A percentile compares a stretch with the other conserved stretches of the same genome.
phyloP scores from a whole-genome alignment of 129 eudicot species.

The Artemisia tridentata region DNA sequence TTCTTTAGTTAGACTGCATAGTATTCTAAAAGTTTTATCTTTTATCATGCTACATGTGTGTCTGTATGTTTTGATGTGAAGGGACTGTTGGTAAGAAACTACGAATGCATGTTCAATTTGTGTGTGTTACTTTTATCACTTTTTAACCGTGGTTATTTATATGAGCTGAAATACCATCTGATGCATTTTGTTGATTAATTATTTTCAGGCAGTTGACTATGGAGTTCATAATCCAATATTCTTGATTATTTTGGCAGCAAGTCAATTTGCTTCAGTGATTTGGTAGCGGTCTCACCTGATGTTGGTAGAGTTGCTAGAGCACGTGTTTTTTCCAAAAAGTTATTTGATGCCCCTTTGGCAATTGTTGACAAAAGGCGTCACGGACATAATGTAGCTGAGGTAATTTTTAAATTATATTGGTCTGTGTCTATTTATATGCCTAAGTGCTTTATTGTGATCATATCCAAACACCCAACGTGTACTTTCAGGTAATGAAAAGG shows the following conservation, averaged over 20 bases:
- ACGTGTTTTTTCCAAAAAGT: conserved; percentile 85
- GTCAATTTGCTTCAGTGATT: conserved; percentile 58
- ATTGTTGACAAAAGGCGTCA: conserved; percentile 93
- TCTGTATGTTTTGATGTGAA: too few species aligned
- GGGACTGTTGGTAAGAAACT: too few species aligned
- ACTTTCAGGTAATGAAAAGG: conserved; percentile 84
- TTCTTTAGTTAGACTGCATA: background rate
- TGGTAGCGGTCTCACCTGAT: conserved; percentile 92
- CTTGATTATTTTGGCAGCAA: conserved; percentile 95
- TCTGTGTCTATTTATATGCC: background rate
- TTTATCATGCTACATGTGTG: too few species aligned
- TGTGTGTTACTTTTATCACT: too few species aligned
- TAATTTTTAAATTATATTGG: conserved; percentile 7
- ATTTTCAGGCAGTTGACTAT: too few species aligned
- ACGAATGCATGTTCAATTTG: too few species aligned
- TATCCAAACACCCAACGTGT: conserved; percentile 1
- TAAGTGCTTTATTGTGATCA: conserved; percentile 6
- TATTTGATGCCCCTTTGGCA: conserved; percentile 91
- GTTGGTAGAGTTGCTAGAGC: conserved; percentile 99
- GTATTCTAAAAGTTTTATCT: too few species aligned
- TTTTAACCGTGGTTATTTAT: too few species aligned
- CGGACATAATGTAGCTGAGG: conserved; percentile 94
- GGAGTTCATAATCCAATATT: too few species aligned
- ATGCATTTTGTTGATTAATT: too few species aligned
- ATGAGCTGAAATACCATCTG: too few species aligned